phyloP scores from a whole-genome alignment of 768 basidiomycete species.

The Psilocybe cyanescens region DNA sequence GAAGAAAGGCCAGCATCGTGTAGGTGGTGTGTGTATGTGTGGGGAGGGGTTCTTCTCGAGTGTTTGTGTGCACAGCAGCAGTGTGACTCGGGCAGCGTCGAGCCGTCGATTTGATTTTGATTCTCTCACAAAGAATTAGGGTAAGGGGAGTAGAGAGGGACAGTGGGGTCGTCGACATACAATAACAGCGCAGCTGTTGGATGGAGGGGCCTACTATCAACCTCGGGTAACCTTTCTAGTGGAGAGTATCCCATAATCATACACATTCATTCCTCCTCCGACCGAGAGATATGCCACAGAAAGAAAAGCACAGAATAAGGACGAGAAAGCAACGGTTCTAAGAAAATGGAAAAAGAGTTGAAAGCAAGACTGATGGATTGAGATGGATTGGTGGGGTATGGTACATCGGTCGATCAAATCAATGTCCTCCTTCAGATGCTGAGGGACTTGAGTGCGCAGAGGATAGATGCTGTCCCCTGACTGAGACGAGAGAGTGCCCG shows the following conservation, averaged over 20 bases:
- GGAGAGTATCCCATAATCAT: conserved; percentile 23
- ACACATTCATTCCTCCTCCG: conserved; percentile 23
- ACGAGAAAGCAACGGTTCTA: not conserved
- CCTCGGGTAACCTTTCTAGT: conserved; percentile 9
- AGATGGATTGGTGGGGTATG: conserved; percentile 40
- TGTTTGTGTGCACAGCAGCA: conserved; percentile 17
- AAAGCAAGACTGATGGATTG: conserved; percentile 25
- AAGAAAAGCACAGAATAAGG: conserved; percentile 25
- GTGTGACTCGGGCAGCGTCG: conserved; percentile 9
- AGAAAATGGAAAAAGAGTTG: conserved; percentile 30
- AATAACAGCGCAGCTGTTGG: conserved; percentile 27
- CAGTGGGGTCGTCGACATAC: conserved; percentile 2
- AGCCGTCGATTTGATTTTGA: conserved; percentile 10
- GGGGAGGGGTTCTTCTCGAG: conserved; percentile 1
- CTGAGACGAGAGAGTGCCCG: conserved; percentile 54
- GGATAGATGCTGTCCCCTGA: conserved; percentile 62
- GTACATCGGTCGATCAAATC: conserved; percentile 25
- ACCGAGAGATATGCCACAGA: conserved; percentile 27
- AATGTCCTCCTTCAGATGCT: conserved; percentile 52
- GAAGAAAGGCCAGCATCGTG: conserved; percentile 17
- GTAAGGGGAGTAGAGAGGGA: conserved; percentile 1
- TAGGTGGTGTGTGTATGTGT: conserved; percentile 8
- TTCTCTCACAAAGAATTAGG: conserved; percentile 11
- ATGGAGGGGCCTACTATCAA: conserved; percentile 21
- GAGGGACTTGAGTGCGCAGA: conserved; percentile 66